Base-by-base conservation (phyloP, 768 basidiomycete species). In the Lactarius vividus region DNA sequence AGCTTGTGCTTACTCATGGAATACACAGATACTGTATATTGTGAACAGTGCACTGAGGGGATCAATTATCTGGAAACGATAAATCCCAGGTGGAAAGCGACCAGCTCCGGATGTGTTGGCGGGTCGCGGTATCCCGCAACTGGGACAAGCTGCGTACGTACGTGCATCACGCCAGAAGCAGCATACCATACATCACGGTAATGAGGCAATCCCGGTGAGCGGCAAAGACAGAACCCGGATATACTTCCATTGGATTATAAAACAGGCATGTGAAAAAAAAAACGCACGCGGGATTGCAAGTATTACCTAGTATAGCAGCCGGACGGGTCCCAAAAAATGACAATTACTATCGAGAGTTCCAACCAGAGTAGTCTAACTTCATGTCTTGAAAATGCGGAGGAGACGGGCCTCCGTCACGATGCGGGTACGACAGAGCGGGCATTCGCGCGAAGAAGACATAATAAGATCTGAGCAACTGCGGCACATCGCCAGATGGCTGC, bases 381-480 rank as follows among this genome's bases (percentile, higher is more conserved):
- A 85, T 9, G 82, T 77, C 76, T 80, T 83, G 74, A 84, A 95
- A 64, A 96, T 94, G 61, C 93, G 83, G 60, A 96, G 78, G 58
- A 96, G 78, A 44, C 93, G 80, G 29, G 85, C 85, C 74, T 92
- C 91, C 0, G 91, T 94, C 53, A 96, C 86, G 57, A 95, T 94
- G 59, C 92, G 82, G 16, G 92, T 96, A 61, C 95, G 82, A 74
- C 95, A 97, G 3, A 97, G 80, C 0, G 95, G 95, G 71, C 95
- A 97, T 76, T 96, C 94, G 66, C 87, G 83, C 23, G 91, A 88
- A 65, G 89, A 87, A 23, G 79, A 74, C 86, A 94, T 88, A 71
- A 94, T 79, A 31, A 91, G 79, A 44, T 94, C 92, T 8, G 92
- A 89, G 73, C 92, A 93, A 16, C 72, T 77, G 70, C 88, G 82